Evolutionary conservation across 768 basidiomycete species (phyloP).

Genomic region (Suillus subalutaceus): DNA sequence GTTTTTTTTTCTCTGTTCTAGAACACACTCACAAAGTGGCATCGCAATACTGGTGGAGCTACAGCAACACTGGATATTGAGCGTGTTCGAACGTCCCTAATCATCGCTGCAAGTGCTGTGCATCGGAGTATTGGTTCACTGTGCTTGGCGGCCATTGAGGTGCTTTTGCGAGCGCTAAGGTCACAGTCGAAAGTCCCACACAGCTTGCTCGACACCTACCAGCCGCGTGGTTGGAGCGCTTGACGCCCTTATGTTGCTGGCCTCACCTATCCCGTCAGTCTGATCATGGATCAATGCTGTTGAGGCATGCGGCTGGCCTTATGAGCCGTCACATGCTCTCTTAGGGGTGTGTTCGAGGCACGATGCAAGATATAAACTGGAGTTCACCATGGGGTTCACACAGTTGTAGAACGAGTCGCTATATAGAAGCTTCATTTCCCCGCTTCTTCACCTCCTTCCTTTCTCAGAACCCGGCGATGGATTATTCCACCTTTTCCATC

Average conservation of each 20-base stretch:
- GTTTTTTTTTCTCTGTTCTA: background rate
- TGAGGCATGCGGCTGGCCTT: background rate
- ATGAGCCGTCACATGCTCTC: background rate
- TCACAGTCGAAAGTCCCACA: background rate
- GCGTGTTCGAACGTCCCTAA: background rate
- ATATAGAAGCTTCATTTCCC: slow-evolving; percentile 12
- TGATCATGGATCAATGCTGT: slow-evolving; percentile 1
- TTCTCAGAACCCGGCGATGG: slow-evolving; percentile 4
- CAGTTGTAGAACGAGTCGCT: background rate
- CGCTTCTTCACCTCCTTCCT: slow-evolving; percentile 9
- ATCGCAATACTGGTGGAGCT: background rate
- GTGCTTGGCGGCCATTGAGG: background rate
- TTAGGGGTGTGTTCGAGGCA: slow-evolving; percentile 2
- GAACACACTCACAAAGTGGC: background rate
- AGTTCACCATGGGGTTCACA: background rate
- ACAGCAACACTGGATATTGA: background rate
- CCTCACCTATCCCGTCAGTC: background rate
- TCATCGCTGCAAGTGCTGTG: slow-evolving; percentile 1
- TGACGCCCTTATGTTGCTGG: background rate
- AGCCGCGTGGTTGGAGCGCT: slow-evolving; percentile 4
- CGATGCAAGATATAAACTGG: slow-evolving; percentile 5
- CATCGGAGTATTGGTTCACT: background rate
- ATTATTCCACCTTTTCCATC: slow-evolving; percentile 7
- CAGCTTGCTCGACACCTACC: background rate
- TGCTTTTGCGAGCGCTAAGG: background rate